phyloP scores from a whole-genome alignment of 78 protist genomes.

The Protostelium mycophagum region DNA sequence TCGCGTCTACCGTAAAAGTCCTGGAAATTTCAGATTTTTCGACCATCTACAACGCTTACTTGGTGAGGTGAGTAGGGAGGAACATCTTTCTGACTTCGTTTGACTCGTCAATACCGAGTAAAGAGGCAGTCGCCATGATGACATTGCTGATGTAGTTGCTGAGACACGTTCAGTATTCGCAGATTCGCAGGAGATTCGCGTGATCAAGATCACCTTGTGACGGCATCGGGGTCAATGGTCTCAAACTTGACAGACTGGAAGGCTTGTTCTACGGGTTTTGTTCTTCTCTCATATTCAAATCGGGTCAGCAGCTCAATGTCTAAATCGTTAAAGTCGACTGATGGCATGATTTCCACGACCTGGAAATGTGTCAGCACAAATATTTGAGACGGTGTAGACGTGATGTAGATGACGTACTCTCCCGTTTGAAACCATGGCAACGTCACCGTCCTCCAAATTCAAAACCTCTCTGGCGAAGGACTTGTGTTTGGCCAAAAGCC shows the following conservation, averaged over 20 bases:
- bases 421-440: neutral
- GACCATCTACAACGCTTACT: neutral
- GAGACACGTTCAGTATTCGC: neutral
- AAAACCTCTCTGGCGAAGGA: neutral
- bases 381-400: neutral
- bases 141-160: neutral
- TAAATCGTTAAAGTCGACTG: neutral
- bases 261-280: neutral
- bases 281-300: neutral
- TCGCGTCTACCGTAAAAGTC: neutral
- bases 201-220: neutral
- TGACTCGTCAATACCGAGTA: neutral
- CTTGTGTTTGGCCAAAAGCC: neutral
- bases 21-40: neutral
- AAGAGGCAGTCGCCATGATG: neutral
- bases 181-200: neutral
- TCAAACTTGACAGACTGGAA: neutral
- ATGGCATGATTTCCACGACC: neutral
- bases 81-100: neutral
- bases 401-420: neutral
- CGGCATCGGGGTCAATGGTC: neutral
- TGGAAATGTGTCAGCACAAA: too few species aligned
- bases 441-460: neutral
- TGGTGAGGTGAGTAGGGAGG: neutral
- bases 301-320: neutral